These are phyloP conservation scores for Aphanomyces cochlioides DNA, from an alignment of 352 stramenopile species.

Conservation along the genomic window DNA sequence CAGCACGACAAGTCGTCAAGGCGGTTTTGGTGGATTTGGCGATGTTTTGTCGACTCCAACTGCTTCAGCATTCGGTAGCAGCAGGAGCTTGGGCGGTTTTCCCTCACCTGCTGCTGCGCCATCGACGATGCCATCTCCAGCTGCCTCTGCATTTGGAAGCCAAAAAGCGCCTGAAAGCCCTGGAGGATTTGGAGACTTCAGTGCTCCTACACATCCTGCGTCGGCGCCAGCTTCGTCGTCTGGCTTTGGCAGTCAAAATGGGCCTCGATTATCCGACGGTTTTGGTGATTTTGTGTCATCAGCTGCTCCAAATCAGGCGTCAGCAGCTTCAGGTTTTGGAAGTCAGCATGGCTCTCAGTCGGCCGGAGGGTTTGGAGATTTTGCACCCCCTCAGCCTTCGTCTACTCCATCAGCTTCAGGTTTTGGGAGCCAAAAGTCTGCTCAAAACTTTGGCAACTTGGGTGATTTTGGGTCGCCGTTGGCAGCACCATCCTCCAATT, in stretches of 20 bases:
- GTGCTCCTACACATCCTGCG: not conserved
- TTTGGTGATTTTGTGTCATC: constrained; percentile 14
- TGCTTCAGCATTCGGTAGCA: not conserved
- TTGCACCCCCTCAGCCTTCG: not conserved
- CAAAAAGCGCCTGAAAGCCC: not conserved
- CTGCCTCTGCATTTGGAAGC: constrained; percentile 16
- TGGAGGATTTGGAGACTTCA: constrained; percentile 3
- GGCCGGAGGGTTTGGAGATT: too few relatives aligned
- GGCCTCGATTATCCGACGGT: not conserved
- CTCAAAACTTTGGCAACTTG: not conserved
- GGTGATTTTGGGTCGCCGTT: constrained; percentile 5
- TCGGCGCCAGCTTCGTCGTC: not conserved
- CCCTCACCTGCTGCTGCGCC: not conserved
- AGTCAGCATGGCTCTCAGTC: too few relatives aligned
- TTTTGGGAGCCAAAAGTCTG: not conserved
- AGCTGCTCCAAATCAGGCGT: not conserved
- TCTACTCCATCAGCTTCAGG: not conserved
- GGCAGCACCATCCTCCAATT: not conserved
- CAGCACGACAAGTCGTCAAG: not conserved
- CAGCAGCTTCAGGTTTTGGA: not conserved
- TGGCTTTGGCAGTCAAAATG: constrained; percentile 1
- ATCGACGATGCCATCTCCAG: not conserved
- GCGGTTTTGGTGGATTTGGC: not conserved
- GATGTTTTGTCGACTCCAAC: not conserved
- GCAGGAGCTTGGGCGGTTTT: constrained; percentile 8